Percentiles rank a stretch among this genome's conserved stretches.
These are phyloP conservation scores for Musa balbisiana DNA, from an alignment of 202 grass and related monocot genomes.

Conservation along the genomic window DNA sequence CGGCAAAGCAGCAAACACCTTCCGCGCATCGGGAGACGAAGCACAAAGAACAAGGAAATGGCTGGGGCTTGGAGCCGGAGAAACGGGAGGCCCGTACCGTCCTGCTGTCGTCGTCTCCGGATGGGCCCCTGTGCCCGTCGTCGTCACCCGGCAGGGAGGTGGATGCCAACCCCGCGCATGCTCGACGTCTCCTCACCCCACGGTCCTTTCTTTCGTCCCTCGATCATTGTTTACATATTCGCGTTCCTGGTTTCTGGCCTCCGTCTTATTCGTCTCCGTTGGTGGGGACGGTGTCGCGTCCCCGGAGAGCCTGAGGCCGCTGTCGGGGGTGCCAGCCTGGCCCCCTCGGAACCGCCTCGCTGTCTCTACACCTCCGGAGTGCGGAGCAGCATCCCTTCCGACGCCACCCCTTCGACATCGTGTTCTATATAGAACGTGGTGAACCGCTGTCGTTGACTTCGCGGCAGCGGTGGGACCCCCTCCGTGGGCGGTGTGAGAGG, in stretches of 20 bases:
- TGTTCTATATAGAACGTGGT: no score
- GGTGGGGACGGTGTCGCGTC: background rate
- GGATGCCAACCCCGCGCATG: background rate
- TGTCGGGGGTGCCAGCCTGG: background rate
- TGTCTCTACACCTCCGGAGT: no score
- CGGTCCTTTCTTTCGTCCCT: background rate
- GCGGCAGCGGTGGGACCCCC: no score
- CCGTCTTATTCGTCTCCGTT: background rate
- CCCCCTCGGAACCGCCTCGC: no score
- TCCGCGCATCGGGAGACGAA: background rate
- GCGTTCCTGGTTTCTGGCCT: background rate
- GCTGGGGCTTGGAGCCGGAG: background rate
- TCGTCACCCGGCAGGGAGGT: background rate
- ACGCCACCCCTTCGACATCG: no score
- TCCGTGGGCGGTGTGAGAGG: no score
- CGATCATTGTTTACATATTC: background rate
- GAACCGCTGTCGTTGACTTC: no score
- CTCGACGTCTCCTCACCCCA: background rate
- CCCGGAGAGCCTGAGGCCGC: background rate
- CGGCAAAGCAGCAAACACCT: no score
- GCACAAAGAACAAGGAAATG: background rate
- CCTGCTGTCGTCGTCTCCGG: background rate
- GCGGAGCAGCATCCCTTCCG: no score
- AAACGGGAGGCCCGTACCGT: background rate
- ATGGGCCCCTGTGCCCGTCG: background rate